Evolutionary conservation across 208 protist species (phyloP), one percentile per base, ranked within the genome.

Genomic region (Wallacemonas sp.): DNA sequence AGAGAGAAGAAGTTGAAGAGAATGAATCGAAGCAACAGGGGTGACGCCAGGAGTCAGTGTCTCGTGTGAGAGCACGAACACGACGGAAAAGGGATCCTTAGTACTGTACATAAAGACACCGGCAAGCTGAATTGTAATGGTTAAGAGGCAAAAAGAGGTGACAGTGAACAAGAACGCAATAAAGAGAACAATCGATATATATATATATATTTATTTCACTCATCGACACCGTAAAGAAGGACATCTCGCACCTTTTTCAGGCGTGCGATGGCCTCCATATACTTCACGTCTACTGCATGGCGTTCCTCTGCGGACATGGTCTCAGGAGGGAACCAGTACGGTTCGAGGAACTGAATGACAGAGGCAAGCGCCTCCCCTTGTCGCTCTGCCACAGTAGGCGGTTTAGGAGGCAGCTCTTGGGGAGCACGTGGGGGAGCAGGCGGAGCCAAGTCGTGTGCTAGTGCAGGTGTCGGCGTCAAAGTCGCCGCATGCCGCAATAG

Each of bases 171-270:
- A n/a, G n/a, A n/a, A n/a, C n/a, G n/a, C n/a, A n/a, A n/a, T n/a
- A n/a, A n/a, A n/a, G n/a, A n/a, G n/a, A n/a, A n/a, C n/a, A n/a
- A n/a, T n/a, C n/a, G n/a, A n/a, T n/a, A n/a, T n/a, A n/a, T n/a
- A n/a, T n/a, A n/a, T n/a, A n/a, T n/a, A n/a, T n/a, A n/a, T n/a
- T n/a, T n/a, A n/a, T 11, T 12, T 62, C 59, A 81, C 26, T 81
- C 68, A 46, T 67, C 69, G 34, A 84, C 60, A 54, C 62, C 66
- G 49, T 60, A 79, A 1, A 91, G 70, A 9, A 93, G 56, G 42
- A 84, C 80, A 44, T 93, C 89, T 63, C 86, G 81, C 8, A 94
- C 76, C 41, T 77, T 75, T 60, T 96, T 93, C 26, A 96, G 68
- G 55, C 89, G 75, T 15, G 88, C 88, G 17, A 94, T 80, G 5